These are phyloP conservation scores for Mucor sp. DNA, from an alignment of 371 early-diverging fungal species.

Conservation along the genomic window DNA sequence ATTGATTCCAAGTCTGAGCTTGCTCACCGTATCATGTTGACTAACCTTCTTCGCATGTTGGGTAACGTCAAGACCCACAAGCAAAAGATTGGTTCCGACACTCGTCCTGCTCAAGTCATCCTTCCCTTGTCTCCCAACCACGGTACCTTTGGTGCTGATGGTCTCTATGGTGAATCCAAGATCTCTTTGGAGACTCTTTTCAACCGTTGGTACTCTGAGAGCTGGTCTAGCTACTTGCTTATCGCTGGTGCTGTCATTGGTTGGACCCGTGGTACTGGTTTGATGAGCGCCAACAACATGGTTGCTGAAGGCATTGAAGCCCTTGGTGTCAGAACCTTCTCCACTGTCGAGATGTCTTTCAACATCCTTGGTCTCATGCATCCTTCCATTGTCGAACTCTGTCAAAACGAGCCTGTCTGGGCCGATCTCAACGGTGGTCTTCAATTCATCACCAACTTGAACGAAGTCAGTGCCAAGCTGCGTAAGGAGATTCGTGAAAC, in stretches of 20 bases:
- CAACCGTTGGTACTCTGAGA: slow-evolving; percentile 92
- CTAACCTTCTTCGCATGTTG: slow-evolving; percentile 82
- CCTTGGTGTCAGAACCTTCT: slow-evolving; percentile 93
- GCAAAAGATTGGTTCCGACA: slow-evolving; percentile 73
- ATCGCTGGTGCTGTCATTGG: slow-evolving; percentile 95
- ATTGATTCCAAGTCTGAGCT: slow-evolving; percentile 90
- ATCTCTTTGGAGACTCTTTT: slow-evolving; percentile 90
- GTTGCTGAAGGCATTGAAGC: slow-evolving; percentile 91
- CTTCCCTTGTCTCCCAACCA: slow-evolving; percentile 96
- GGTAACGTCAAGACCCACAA: slow-evolving; percentile 88
- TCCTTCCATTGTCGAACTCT: slow-evolving; percentile 77
- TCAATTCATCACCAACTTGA: slow-evolving; percentile 80
- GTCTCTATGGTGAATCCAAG: slow-evolving; percentile 95
- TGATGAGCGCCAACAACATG: slow-evolving; percentile 93
- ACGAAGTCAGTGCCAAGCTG: slow-evolving; percentile 73
- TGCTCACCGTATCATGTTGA: slow-evolving; percentile 91
- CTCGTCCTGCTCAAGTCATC: slow-evolving; percentile 90
- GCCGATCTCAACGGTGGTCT: slow-evolving; percentile 95
- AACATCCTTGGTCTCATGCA: slow-evolving; percentile 92
- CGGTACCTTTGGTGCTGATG: slow-evolving; percentile 93
- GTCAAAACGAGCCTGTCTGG: slow-evolving; percentile 87
- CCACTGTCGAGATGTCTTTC: slow-evolving; percentile 93
- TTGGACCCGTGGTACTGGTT: slow-evolving; percentile 97
- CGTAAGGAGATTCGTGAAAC: slow-evolving; percentile 81
- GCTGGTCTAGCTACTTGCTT: slow-evolving; percentile 87